Percentiles rank a stretch among this genome's conserved stretches.
These are phyloP conservation scores for Gnetum montanum DNA, from an alignment of 75 land plant species.

Conservation along the genomic window DNA sequence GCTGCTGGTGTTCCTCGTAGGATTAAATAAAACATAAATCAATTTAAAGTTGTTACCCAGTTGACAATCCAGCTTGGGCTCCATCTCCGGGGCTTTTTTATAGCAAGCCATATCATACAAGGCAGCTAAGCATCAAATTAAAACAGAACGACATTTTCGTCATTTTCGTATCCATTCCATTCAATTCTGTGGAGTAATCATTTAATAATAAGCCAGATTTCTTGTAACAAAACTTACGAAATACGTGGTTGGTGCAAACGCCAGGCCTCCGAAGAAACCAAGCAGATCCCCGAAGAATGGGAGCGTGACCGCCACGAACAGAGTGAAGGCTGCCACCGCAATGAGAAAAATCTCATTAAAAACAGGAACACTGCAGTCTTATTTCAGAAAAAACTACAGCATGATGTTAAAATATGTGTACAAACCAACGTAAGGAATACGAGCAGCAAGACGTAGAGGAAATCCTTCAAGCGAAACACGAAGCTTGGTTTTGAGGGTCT, in stretches of 20 bases:
- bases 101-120: conserved; percentile 63
- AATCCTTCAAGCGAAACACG: conserved; percentile 9
- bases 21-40: too few relatives aligned
- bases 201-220: background rate
- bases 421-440: conserved; percentile 20
- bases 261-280: conserved; percentile 23
- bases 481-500: conserved; percentile 13
- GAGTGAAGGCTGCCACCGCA: conserved; percentile 9
- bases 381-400: too few relatives aligned
- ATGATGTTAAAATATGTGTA: too few relatives aligned
- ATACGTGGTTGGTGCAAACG: conserved; percentile 26
- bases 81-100: conserved; percentile 58
- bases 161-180: background rate
- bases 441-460: conserved; percentile 12
- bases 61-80: conserved; percentile 52
- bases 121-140: conserved; percentile 49
- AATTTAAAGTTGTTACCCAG: conserved; percentile 40
- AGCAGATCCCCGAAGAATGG: conserved; percentile 27
- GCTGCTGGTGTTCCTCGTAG: too few relatives aligned
- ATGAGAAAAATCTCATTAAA: too few relatives aligned
- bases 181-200: too few relatives aligned
- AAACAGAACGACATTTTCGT: background rate
- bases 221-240: conserved; percentile 12
- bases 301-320: conserved; percentile 18
- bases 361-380: too few relatives aligned